Percentiles rank a stretch among this genome's conserved stretches.
Conservation (phyloP, 345 rosid species). For the Eucalyptus pumila region DNA sequence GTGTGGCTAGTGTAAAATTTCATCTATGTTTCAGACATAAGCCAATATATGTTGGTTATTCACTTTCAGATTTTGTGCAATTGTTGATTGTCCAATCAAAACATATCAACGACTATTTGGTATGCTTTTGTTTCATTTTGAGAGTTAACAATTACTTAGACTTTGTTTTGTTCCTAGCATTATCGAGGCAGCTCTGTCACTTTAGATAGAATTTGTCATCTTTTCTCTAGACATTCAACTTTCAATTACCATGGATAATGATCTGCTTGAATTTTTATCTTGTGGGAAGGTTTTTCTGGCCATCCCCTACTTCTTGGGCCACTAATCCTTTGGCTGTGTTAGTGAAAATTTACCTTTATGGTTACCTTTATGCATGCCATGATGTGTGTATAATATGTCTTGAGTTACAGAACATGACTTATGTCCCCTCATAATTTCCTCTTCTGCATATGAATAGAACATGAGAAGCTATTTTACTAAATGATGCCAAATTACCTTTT, state of each 20-base stretch:
- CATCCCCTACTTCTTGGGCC: neutral
- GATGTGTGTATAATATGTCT: neutral
- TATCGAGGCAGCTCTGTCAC: neutral
- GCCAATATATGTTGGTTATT: neutral
- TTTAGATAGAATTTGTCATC: neutral
- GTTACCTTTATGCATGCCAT: neutral
- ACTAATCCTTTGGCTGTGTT: neutral
- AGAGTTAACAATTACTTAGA: neutral
- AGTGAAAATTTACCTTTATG: neutral
- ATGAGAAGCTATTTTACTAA: neutral
- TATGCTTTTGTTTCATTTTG: neutral
- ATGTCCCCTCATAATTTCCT: neutral
- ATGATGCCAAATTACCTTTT: neutral
- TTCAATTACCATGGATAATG: neutral
- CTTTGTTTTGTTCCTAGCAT: neutral
- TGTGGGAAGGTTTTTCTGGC: neutral
- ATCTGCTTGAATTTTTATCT: neutral
- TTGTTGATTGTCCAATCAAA: neutral
- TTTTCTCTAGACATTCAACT: neutral
- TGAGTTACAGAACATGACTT: neutral
- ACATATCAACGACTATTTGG: neutral
- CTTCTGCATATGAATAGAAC: neutral
- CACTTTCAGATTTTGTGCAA: neutral
- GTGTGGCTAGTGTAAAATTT: conserved; percentile 8
- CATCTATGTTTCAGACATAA: neutral